phyloP scores from a whole-genome alignment of 345 rosid species.

The Syzygium aromaticum region DNA sequence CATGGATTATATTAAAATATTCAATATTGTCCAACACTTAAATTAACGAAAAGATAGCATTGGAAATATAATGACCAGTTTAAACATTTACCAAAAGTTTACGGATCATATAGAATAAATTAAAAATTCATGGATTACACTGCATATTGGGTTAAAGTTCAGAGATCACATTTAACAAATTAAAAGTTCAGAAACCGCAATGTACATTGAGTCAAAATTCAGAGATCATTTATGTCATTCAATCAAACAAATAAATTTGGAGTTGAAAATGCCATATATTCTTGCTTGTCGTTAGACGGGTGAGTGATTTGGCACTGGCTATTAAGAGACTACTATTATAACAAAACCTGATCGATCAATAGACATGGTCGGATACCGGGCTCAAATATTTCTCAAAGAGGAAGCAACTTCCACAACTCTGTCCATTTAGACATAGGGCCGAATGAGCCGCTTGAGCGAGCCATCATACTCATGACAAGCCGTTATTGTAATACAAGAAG shows the following conservation, averaged over 20 bases:
- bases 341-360: not conserved
- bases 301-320: not conserved
- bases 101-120: too few species aligned
- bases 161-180: too few species aligned
- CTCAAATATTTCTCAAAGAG: not conserved
- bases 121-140: too few species aligned
- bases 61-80: too few species aligned
- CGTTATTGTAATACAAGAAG: not conserved
- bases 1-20: too few species aligned
- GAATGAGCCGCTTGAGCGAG: not conserved
- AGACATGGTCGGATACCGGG: fast-evolving
- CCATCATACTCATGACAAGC: not conserved
- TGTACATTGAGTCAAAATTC: too few species aligned
- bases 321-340: not conserved
- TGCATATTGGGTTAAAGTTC: too few species aligned
- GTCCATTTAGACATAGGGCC: not conserved
- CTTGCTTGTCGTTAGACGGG: not conserved
- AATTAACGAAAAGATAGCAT: too few species aligned
- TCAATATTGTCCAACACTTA: too few species aligned
- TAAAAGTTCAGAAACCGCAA: too few species aligned
- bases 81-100: too few species aligned
- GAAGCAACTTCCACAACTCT: not conserved
- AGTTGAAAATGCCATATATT: not conserved
- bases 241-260: not conserved
- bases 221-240: too few species aligned